A percentile compares a stretch with the other conserved stretches of the same genome.
Evolutionary conservation across 202 grass and related monocot genomes (phyloP).

Genomic region (Elaeis oleifera): DNA sequence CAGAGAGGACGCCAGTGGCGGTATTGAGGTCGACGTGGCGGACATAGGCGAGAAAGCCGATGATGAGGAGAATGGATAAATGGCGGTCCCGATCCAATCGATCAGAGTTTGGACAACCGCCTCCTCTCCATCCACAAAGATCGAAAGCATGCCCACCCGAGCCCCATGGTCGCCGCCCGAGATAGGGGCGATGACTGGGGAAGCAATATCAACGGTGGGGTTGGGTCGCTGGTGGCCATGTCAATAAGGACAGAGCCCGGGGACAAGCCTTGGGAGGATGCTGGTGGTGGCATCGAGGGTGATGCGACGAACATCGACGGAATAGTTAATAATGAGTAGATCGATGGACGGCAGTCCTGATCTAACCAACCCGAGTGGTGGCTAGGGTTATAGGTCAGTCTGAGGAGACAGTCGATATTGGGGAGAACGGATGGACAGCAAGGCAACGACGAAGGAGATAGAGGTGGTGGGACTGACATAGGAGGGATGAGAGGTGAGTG

Average conservation of each 20-base stretch:
- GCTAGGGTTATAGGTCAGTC: conserved; percentile 32
- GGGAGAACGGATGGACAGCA: not conserved
- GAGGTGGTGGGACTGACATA: conserved; percentile 23
- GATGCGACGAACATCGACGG: conserved; percentile 56
- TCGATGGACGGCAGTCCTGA: conserved; percentile 78
- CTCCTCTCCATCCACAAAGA: conserved; percentile 67
- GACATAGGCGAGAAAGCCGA: too few relatives aligned
- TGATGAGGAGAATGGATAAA: too few relatives aligned
- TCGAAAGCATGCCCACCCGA: conserved; percentile 51
- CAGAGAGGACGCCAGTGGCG: too few relatives aligned
- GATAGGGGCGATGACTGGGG: conserved; percentile 47
- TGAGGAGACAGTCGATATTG: conserved; percentile 44
- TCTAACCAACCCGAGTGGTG: conserved; percentile 61
- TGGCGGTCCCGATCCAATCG: too few relatives aligned
- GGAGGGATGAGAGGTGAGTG: conserved; percentile 17
- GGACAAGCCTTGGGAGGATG: conserved; percentile 39
- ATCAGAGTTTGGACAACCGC: conserved; percentile 16
- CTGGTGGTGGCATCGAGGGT: conserved; percentile 48
- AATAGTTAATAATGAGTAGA: conserved; percentile 90
- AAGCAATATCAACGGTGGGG: conserved; percentile 50
- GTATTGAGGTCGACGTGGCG: too few relatives aligned
- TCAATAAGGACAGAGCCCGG: conserved; percentile 62
- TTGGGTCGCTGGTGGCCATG: conserved; percentile 82
- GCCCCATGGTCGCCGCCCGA: conserved; percentile 71
- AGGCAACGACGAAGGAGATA: conserved; percentile 3